Conservation (phyloP, 257 asterid species). For the Ilex asprella region DNA sequence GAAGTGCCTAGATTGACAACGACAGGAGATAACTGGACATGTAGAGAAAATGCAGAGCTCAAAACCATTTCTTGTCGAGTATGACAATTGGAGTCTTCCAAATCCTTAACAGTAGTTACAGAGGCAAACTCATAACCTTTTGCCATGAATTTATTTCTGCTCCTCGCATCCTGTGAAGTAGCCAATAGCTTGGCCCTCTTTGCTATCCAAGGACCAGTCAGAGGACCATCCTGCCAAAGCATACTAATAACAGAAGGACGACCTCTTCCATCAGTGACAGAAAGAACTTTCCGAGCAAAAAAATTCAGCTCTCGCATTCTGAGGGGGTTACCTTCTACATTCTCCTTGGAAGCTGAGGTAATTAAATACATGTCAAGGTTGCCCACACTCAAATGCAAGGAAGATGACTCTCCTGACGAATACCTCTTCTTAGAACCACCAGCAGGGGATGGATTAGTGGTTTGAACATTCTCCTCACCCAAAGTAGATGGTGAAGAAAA, state of each 20-base stretch:
- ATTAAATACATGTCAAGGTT: constrained; percentile 48
- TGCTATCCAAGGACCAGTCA: constrained; percentile 79
- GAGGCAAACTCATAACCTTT: constrained; percentile 73
- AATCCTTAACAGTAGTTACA: constrained; percentile 59
- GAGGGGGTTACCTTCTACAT: constrained; percentile 28
- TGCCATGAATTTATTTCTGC: constrained; percentile 43
- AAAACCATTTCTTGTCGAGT: constrained; percentile 58
- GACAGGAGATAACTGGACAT: constrained; percentile 55
- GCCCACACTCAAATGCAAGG: constrained; percentile 56
- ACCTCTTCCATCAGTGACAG: constrained; percentile 37
- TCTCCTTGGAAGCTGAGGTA: constrained; percentile 32
- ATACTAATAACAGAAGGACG: constrained; percentile 52
- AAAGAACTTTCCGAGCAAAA: constrained; percentile 49
- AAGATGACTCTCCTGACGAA: constrained; percentile 33
- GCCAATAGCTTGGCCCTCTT: constrained; percentile 73
- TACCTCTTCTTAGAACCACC: constrained; percentile 37
- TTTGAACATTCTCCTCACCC: constrained; percentile 33
- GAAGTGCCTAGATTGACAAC: constrained; percentile 37
- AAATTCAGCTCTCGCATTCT: constrained; percentile 30
- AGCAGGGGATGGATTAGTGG: constrained; percentile 29
- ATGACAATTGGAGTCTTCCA: constrained; percentile 44
- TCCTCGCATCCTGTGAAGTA: constrained; percentile 55
- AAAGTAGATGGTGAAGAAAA: constrained; percentile 31
- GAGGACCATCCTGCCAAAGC: constrained; percentile 68
- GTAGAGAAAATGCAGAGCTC: constrained; percentile 62